Evolutionary conservation across 805 yeast species (phyloP), one percentile per base, ranked within the genome.

Genomic region (Metschnikowia drakensbergensis): DNA sequence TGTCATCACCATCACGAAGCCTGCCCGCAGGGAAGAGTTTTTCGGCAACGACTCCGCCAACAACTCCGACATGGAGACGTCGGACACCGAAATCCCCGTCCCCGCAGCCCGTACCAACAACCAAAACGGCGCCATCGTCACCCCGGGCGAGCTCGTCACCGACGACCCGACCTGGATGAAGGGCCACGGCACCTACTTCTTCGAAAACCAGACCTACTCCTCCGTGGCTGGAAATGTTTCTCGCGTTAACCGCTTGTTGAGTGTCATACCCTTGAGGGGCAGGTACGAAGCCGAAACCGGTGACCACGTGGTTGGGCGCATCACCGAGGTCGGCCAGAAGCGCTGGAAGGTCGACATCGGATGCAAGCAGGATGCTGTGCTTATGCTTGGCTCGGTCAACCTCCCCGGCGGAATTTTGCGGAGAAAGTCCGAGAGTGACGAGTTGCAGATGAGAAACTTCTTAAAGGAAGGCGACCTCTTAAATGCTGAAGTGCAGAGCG

Each of bases 261-360:
- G 91, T 60, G 98, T 94, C 17, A 70, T 81, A 28, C 96, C 98
- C 3, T 76, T 92, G 51, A 78, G 88, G 57, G 96, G 97, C 3
- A 75, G 96, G 51, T 94, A 92, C 62, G 77, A 82, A 31, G 96
- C 99, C 1, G 97, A 90, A 55, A 89, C 96, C 2, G 99, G 99
- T 55, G 99, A 94, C 64, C 98, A 94, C 65, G 76, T 94, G 23
- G 84, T 94, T 23, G 99, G 99, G 1, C 75, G 99, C 53, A 85
- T 94, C 55, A 84, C 94, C 1, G 98, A 94, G 59, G 97, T 92
- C 5, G 96, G 96, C 1, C 86, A 86, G 54, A 88, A 85, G 63
- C 75, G 98, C 58, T 94, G 99, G 99, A 89, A 86, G 63, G 98
- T 94, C 11, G 97, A 92, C 59, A 89, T 94, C 54, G 98, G 98